Base-by-base conservation (phyloP, 2,329 filamentous ascomycete species). In the Thermothelomyces thermophilus region DNA sequence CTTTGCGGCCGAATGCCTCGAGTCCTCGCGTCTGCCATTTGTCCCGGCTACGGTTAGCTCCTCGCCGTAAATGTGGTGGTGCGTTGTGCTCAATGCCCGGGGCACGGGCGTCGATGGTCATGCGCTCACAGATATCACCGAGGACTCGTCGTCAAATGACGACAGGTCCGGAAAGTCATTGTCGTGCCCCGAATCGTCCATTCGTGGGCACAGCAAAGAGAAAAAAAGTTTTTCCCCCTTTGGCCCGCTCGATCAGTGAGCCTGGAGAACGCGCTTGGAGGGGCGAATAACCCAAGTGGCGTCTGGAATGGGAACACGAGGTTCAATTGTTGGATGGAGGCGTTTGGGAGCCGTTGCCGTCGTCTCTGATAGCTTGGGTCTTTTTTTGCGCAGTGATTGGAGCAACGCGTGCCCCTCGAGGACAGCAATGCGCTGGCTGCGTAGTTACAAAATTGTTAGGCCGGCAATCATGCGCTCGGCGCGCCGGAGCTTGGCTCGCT, bases 1-100 rank as follows among this genome's bases (percentile, higher is more conserved):
- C 90, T 71, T 96, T 98, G 64, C 91, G 84, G 59, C 90, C 83
- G 69, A 98, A 96, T 48, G 88, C 87, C 71, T 96, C 90, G 61
- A 97, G 74, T 57, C 93, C 87, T 62, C 89, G 86, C 48, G 88
- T 83, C 90, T 95, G 62, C 44, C 56, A 50, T 55, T n/a, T 51
- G 46, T 42, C 19, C 28, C 24, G 16, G 30, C 41, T 47, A 16
- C 49, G 51, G 48, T 62, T 54, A 61, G 55, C 42, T 35, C 11
- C 33, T 8, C 4, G 20, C 16, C 10, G 16, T 10, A 7, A 7
- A 19, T 7, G 10, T 44, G 35, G 10, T 44, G 35, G n/a, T n/a
- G 33, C 6, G 33, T 35, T n/a, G 33, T 35, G 7, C 13, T n/a
- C 36, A 47, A 33, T 11, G 5, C 11, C 14, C 11, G 26, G 14